Evolutionary conservation across 2,329 filamentous ascomycete species (phyloP).

Genomic region (Alternaria triticina): DNA sequence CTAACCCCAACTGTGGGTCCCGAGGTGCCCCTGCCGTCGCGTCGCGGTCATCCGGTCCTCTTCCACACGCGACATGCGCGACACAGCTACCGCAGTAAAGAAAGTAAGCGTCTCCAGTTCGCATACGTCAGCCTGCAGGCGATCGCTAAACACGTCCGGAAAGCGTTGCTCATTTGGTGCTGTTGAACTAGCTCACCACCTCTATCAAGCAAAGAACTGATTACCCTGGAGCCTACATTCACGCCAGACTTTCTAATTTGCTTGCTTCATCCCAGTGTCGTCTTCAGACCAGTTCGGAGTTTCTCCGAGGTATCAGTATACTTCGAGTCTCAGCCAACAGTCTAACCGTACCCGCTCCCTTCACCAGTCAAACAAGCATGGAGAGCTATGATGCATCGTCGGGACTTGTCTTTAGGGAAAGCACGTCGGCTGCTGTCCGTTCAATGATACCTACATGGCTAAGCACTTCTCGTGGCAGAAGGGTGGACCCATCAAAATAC

Average conservation of each 20-base stretch:
- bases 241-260: background rate
- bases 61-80: background rate
- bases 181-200: background rate
- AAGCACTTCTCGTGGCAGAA: slow-evolving; percentile 17
- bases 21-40: background rate
- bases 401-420: slow-evolving; percentile 29
- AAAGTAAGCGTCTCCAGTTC: background rate
- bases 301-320: background rate
- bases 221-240: background rate
- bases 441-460: slow-evolving; percentile 30
- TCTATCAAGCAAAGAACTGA: background rate
- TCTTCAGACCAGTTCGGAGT: background rate
- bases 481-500: slow-evolving; percentile 14
- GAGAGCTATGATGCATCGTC: slow-evolving; percentile 8
- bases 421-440: slow-evolving; percentile 6
- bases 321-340: background rate
- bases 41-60: background rate
- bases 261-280: fast-evolving
- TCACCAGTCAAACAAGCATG: slow-evolving; percentile 3
- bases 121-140: background rate
- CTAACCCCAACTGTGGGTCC: background rate
- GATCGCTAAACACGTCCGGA: background rate
- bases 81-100: background rate
- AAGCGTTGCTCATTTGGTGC: background rate
- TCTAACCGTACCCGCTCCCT: background rate